Evolutionary conservation across 352 stramenopile species (phyloP).

Genomic region (Phytophthora pinifolia): DNA sequence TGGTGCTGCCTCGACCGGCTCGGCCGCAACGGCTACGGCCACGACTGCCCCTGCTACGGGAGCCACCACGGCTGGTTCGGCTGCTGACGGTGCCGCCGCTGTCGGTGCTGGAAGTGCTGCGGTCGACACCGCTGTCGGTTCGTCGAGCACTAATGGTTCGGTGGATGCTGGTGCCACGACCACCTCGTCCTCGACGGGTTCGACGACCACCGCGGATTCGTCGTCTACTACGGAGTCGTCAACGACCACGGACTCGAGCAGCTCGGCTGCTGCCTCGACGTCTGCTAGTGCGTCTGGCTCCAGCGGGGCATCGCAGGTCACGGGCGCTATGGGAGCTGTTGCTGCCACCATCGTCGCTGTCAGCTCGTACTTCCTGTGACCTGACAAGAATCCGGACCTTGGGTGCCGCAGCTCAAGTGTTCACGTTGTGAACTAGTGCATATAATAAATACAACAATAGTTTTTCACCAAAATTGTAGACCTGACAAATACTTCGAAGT

Average conservation of each 20-base stretch:
- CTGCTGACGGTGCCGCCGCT: slow-evolving; percentile 5
- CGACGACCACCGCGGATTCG: slow-evolving; percentile 21
- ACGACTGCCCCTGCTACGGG: slow-evolving; percentile 2
- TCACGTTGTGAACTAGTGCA: background rate
- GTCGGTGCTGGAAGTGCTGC: slow-evolving; percentile 16
- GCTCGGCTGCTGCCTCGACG: slow-evolving; percentile 14
- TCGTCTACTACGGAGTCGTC: slow-evolving; percentile 10
- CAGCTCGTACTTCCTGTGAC: slow-evolving; percentile 32
- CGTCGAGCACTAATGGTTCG: slow-evolving; percentile 10
- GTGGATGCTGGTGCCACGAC: slow-evolving; percentile 9
- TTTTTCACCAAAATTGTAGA: no score
- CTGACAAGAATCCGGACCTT: no score
- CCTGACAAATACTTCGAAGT: no score
- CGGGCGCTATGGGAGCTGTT: slow-evolving; percentile 21
- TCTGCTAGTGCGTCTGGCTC: slow-evolving; percentile 24
- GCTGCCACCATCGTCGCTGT: slow-evolving; percentile 23
- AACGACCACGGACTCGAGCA: slow-evolving; percentile 10
- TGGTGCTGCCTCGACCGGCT: slow-evolving; percentile 1
- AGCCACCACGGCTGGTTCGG: slow-evolving; percentile 13
- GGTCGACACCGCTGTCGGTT: slow-evolving; percentile 15
- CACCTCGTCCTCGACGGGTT: background rate
- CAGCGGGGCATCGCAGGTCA: slow-evolving; percentile 26
- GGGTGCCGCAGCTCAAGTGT: background rate
- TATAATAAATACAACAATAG: no score
- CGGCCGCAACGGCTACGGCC: background rate